These are phyloP conservation scores for Taphrina deformans DNA, from an alignment of 1,139 yeast species.

Conservation along the genomic window DNA sequence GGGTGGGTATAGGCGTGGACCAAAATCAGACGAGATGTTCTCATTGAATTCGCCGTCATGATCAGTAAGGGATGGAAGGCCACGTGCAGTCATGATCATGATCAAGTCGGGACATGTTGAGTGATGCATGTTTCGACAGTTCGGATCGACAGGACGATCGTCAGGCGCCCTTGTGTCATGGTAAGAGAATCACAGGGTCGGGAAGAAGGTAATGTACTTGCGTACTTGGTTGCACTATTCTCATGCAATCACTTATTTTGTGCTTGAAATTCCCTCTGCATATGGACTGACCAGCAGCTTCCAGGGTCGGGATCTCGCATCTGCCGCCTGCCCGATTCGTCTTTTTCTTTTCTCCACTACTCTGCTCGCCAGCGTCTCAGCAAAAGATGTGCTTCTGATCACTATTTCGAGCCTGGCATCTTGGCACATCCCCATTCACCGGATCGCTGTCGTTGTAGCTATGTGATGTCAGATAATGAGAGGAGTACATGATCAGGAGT, in stretches of 20 bases:
- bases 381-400: background rate
- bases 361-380: background rate
- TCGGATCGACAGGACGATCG: no score
- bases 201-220: no score
- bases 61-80: no score
- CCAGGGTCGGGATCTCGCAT: background rate
- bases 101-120: no score
- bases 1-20: no score
- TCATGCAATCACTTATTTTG: background rate
- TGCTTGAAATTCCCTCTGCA: background rate
- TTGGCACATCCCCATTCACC: slow-evolving; percentile 10
- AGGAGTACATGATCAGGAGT: background rate
- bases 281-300: background rate
- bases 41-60: no score
- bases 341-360: background rate
- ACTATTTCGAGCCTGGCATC: background rate
- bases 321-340: background rate
- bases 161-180: no score
- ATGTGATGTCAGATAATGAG: background rate
- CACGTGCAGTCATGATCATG: no score
- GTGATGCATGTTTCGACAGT: no score
- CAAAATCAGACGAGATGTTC: no score
- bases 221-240: no score
- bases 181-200: no score
- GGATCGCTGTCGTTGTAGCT: background rate